These are phyloP conservation scores for Astrocystis sublimbata DNA, from an alignment of 495 filamentous ascomycete genomes.

Conservation along the genomic window DNA sequence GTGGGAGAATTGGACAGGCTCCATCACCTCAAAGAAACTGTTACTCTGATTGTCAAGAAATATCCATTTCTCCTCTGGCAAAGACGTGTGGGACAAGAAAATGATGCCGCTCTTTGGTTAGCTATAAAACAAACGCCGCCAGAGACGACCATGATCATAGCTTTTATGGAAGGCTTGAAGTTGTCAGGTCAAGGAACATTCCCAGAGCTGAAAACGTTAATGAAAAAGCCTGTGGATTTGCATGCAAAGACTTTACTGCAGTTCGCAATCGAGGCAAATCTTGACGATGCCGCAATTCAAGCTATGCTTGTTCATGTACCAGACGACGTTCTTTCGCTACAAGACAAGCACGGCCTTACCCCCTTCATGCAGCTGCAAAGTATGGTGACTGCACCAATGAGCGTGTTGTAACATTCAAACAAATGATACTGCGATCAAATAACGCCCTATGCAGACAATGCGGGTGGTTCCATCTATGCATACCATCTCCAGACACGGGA, in stretches of 20 bases:
- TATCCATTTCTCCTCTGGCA: background rate
- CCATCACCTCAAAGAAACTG: background rate
- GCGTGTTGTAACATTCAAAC: background rate
- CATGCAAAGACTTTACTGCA: background rate
- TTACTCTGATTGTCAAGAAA: background rate
- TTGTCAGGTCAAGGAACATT: background rate
- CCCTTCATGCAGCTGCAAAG: background rate
- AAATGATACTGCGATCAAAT: background rate
- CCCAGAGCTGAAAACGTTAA: background rate
- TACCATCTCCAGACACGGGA: background rate
- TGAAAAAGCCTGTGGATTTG: background rate
- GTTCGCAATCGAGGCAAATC: background rate
- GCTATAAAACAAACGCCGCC: background rate
- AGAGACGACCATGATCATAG: background rate
- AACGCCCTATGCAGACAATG: background rate
- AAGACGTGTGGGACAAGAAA: background rate
- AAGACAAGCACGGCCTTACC: background rate
- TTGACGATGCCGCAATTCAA: background rate
- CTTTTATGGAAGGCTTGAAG: background rate
- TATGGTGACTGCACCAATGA: background rate
- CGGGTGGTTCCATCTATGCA: background rate
- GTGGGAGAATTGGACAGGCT: background rate
- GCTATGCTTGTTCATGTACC: background rate
- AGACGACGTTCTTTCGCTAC: background rate
- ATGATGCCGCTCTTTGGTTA: background rate